Base-by-base conservation (phyloP, 192 early-diverging fungal species). In the Coemansia sp. region DNA sequence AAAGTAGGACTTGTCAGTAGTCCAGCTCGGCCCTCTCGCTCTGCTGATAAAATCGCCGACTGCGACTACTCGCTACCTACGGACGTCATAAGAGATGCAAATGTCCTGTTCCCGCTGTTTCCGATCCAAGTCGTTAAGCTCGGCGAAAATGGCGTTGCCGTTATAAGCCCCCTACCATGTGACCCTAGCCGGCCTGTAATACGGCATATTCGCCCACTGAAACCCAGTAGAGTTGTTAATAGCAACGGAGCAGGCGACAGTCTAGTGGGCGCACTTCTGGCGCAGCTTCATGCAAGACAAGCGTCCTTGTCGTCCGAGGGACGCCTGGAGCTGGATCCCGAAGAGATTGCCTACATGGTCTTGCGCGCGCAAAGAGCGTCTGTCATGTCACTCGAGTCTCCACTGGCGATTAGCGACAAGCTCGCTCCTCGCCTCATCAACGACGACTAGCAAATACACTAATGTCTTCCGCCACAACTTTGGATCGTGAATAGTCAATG, bases 201-300 rank as follows among this genome's bases (percentile, higher is more conserved):
- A 19, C 34, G 39, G 26, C 47, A 65, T 36, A 66, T 69, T 30
- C 35, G 37, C 31, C 55, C 60, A 4, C 58, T 49, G 19, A 53
- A 62, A 25, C 37, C 64, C 11, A 49, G 9, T 15, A 26, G 31
- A 17, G 51, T 63, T 11, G 30, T 60, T 29, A 68, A 65, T 59
- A 65, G 50, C 56, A 72, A 61, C 23, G 77, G 74, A 11, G 69
- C 65, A 5, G 77, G 64, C 8, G 81, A 50, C 36, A 90, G 88
- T 51, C 77, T 90, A 45, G 87, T 88, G 4, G 88, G 86, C 6
- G 80, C 85, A 0, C 26, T 90, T 8, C 56, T 88, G 25, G 83
- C 88, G 0, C 46, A 40, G 60, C 58, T 68, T 2, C 41, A 50
- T 17, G 32, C 25, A 8, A 35, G 38, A 11, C 56, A 50, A 31